These are phyloP conservation scores for Talaromyces thailandensis DNA, from an alignment of 495 filamentous ascomycete species.

Conservation along the genomic window DNA sequence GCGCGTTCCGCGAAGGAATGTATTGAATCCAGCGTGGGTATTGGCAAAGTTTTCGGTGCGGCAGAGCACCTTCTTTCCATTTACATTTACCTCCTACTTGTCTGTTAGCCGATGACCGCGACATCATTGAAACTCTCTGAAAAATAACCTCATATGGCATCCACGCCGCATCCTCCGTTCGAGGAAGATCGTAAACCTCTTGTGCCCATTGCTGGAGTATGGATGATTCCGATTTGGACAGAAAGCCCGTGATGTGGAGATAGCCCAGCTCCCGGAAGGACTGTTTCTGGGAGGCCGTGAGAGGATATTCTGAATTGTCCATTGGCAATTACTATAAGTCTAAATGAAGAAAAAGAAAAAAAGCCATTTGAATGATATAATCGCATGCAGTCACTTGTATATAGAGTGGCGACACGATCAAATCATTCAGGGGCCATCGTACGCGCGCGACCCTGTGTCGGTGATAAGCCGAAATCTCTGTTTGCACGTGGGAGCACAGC, in stretches of 20 bases:
- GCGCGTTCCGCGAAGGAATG: conserved; percentile 28
- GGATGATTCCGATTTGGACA: conserved; percentile 16
- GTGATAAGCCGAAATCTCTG: no score
- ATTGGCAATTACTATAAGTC: no score
- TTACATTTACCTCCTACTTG: conserved; percentile 25
- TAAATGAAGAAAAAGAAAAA: no score
- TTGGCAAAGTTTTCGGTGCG: conserved; percentile 40
- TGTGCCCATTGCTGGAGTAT: conserved; percentile 32
- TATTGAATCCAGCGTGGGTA: conserved; percentile 28
- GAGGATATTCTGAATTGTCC: no score
- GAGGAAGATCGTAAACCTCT: conserved; percentile 31
- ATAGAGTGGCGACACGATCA: no score
- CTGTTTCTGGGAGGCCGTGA: conserved; percentile 21
- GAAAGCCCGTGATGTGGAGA: conserved; percentile 25
- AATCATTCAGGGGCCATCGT: no score
- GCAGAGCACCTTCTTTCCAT: conserved; percentile 32
- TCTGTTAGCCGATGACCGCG: not conserved
- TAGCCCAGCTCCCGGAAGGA: conserved; percentile 33
- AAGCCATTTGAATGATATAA: no score
- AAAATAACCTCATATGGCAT: conserved; percentile 34
- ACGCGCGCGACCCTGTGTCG: no score
- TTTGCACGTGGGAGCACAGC: no score
- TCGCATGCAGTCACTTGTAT: no score
- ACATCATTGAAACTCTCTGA: not conserved
- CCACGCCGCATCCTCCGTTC: conserved; percentile 25